These are phyloP conservation scores for Oehlia diaphana DNA, from an alignment of 192 early-diverging fungal genomes.

Conservation along the genomic window DNA sequence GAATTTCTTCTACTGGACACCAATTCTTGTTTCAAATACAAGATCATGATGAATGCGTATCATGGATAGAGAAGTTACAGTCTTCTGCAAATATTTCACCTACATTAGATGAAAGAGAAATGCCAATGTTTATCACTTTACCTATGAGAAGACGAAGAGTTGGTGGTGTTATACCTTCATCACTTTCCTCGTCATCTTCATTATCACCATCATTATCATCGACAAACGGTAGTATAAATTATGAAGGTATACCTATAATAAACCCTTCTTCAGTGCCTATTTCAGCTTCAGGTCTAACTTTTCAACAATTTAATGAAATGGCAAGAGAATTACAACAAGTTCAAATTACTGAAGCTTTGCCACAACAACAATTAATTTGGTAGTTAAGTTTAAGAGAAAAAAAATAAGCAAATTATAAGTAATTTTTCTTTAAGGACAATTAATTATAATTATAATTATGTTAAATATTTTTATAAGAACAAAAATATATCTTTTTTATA, in stretches of 20 bases:
- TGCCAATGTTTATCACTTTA: conserved; percentile 45
- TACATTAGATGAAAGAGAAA: conserved; percentile 36
- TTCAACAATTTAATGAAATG: neutral
- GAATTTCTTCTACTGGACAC: conserved; percentile 27
- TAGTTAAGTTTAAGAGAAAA: neutral
- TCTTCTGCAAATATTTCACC: conserved; percentile 41
- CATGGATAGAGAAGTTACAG: conserved; percentile 43
- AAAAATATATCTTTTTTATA: too few relatives aligned
- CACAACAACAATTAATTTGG: neutral
- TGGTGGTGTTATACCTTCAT: neutral
- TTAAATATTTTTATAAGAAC: too few relatives aligned
- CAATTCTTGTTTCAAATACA: conserved; percentile 35
- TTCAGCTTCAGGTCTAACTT: conserved; percentile 1
- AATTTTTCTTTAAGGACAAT: too few relatives aligned
- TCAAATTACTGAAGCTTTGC: neutral
- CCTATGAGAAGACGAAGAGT: conserved; percentile 24
- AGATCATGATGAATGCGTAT: conserved; percentile 25
- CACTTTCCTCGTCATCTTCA: neutral
- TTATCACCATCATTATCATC: too few relatives aligned
- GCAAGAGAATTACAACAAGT: neutral
- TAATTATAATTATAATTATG: too few relatives aligned
- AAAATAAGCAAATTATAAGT: too few relatives aligned
- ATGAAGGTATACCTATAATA: too few relatives aligned
- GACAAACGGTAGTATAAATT: too few relatives aligned
- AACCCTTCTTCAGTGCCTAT: neutral